Base-by-base conservation (phyloP, 768 basidiomycete species). In the Pholiota conissans region DNA sequence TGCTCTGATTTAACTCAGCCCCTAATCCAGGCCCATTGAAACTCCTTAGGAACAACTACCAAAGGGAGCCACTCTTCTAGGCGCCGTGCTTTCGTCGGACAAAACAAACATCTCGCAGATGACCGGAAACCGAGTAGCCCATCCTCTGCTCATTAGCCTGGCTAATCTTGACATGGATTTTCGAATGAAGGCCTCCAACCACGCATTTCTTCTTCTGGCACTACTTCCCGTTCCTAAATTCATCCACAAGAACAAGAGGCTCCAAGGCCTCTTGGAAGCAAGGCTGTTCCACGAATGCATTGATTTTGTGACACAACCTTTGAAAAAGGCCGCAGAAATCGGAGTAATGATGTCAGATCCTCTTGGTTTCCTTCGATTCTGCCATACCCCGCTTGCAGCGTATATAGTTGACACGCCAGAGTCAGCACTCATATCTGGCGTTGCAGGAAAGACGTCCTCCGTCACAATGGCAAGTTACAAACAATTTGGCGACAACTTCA, bases 321-420 rank as follows among this genome's bases (percentile, higher is more conserved):
- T 76, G 49, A 76, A 74, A 48, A 60, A 30, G 9, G 73, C 73
- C 1, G 69, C 71, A 3, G 5, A 52, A 39, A 35, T 61, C 55
- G 71, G 73, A 0, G 42, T 61, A 8, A 63, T 69, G 60, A 64
- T 76, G 66, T 63, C 61, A 8, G 68, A 73, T 51, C 68, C 70
- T 24, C 16, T 55, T 5, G 71, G 73, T 2, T 56, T 49, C 26
- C 42, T 48, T 7, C 56, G 60, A 2, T 64, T 61, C n/a, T 68
- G 66, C 32, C 71, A 63, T 53, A 73, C 69, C 0, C 70, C 69
- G 2, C 55, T 74, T 8, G 68, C 63, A 9, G 58, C 66, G 0
- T 71, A 66, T 55, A 72, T 75, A 18, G 68, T 67, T 7, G 70
- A 77, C 56, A 71, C 67, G 5, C 72, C 71, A 0, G 73, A 75